Base-by-base conservation (phyloP, 768 basidiomycete genomes). In the Tricholomella constricta region DNA sequence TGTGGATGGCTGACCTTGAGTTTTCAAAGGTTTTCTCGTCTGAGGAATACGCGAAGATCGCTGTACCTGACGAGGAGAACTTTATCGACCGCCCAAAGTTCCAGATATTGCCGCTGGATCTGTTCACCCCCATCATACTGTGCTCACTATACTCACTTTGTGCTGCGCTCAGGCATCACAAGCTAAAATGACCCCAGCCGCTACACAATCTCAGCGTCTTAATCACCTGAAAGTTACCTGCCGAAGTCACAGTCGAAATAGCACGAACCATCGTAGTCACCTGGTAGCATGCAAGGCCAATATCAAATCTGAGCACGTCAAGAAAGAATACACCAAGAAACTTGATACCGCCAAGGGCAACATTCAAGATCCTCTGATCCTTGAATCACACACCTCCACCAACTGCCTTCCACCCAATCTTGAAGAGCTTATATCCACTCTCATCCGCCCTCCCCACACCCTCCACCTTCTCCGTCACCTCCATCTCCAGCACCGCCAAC, bases 401-500 rank as follows among this genome's bases (percentile, higher is more conserved):
- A 40, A 40, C 38, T 22, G 17, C 36, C 23, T 51, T 43, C 89
- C 89, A 91, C n/a, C 83, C 84, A 66, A 92, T 87, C 71, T 81
- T 78, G 62, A 82, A 90, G 51, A 89, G 62, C 58, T 66, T 76
- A 62, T 92, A 94, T 23, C 81, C 82, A 53, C 76, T 75, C 71
- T 92, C 87, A 65, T 89, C 83, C 45, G 80, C 84, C 54, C 86
- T 72, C 42, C 89, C 86, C 47, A 84, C 74, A 20, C 85, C 81
- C 14, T 73, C 74, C 49, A 75, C 70, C 52, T 77, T 77, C 38
- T 69, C 76, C 25, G 86, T 61, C 22, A 76, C 76, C 54, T 81
- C 76, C 52, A 69, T 63, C 35, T 73, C 65, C 52, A 84, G 58
- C 20, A 89, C 75, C 36, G 64, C 77, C 50, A 90, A 68, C 44